phyloP scores from a whole-genome alignment of 2,329 filamentous ascomycete species.

The Sclerotinia trifoliorum region DNA sequence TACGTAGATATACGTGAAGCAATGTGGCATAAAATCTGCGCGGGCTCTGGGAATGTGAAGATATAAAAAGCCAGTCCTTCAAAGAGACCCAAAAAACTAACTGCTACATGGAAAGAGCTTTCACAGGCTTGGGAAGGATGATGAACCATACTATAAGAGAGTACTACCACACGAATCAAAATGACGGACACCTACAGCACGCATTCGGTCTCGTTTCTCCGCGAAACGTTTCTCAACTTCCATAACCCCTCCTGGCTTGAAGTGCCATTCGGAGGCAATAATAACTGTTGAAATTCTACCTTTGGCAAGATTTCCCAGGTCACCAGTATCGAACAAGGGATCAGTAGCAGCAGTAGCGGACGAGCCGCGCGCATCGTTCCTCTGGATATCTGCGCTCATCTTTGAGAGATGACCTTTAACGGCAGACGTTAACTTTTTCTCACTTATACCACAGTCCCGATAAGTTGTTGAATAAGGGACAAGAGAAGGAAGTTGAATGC shows the following conservation, averaged over 20 bases:
- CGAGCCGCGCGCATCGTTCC: background rate
- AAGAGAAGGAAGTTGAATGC: background rate
- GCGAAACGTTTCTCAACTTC: constrained; percentile 29
- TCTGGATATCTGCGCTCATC: background rate
- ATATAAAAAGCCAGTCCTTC: background rate
- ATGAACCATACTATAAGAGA: background rate
- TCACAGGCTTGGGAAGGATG: background rate
- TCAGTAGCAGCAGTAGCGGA: constrained; percentile 7
- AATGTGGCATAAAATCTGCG: background rate
- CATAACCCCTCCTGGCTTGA: constrained; percentile 30
- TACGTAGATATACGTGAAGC: too few species aligned
- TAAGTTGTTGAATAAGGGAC: background rate
- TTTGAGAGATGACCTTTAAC: background rate
- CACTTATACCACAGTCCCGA: background rate
- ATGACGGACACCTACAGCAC: background rate
- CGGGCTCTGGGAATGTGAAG: background rate
- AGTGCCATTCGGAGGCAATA: constrained; percentile 32
- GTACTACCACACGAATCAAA: background rate
- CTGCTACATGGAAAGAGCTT: background rate
- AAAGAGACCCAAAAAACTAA: background rate
- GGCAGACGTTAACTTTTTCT: background rate
- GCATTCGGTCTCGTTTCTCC: background rate
- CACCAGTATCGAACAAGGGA: background rate
- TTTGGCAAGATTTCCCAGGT: background rate
- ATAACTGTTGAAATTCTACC: constrained; percentile 3